Evolutionary conservation across 495 filamentous ascomycete species (phyloP), one percentile per base, ranked within the genome.

Genomic region (Thozetella sp.): DNA sequence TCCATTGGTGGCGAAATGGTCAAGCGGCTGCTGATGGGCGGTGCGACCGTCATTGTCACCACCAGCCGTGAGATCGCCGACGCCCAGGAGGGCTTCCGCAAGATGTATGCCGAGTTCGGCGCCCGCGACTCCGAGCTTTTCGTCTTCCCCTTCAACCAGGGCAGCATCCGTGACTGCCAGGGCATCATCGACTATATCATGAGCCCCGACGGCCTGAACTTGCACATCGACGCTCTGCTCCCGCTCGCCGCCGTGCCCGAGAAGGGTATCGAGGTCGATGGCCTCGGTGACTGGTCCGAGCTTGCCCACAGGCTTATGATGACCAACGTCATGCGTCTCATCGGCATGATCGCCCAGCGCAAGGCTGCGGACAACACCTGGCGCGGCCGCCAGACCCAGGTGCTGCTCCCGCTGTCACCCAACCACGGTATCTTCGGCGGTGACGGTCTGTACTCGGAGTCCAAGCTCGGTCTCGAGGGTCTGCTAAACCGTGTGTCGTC

Each of bases 341-440:
- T 97, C 54, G 93, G 93, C 52, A 83, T 78, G 58, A 85, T 97
- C 71, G 96, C 96, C 77, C 72, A 84, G 4, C 88, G 93, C 67
- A 97, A 97, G 78, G 82, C 85, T 46, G 79, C 84, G 51, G 30
- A 17, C 6, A 17, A 9, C 9, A n/a, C 43, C 6, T 4, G 9
- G 11, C 85, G 88, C 58, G 91, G 91, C 59, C 88, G 93, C 25
- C 93, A 93, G 24, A 92, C 93, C 26, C 91, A 96, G 70, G 92
- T 96, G 61, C 89, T 97, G 59, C 80, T 97, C 43, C 93, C 93
- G 34, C 78, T 97, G 24, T 96, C 93, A 0, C 93, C 93, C 22
- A 97, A 97, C 73, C 93, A 97, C 72, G 93, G 93, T 62, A 96
- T 91, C 20, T 96, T 97, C 60, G 93, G 93, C 66, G 95, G 90